Percentiles rank a stretch among this genome's conserved stretches.
These are phyloP conservation scores for Cladosporium velox DNA, from an alignment of 2,329 filamentous ascomycete genomes.

Conservation along the genomic window DNA sequence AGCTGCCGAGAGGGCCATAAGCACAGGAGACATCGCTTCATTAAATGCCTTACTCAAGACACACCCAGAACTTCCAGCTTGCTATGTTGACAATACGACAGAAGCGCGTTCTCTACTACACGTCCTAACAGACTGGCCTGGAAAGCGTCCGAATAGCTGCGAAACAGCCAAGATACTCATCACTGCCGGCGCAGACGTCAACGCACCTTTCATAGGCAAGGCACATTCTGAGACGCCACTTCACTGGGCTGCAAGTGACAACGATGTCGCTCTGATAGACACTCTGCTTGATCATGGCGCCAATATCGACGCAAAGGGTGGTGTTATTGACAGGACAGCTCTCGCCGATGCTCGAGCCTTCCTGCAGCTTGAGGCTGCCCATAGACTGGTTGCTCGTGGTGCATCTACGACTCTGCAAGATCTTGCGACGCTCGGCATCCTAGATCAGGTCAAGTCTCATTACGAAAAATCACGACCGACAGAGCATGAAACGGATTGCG, in stretches of 20 bases:
- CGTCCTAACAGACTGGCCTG: constrained; percentile 6
- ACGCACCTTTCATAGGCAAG: constrained; percentile 10
- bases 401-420: constrained; percentile 8
- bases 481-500: background rate
- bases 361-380: constrained; percentile 3
- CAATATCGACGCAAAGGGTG: background rate
- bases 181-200: constrained; percentile 7
- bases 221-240: constrained; percentile 4
- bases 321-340: constrained; percentile 7
- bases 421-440: background rate
- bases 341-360: constrained; percentile 13
- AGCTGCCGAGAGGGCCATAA: background rate
- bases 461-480: background rate
- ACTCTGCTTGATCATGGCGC: constrained; percentile 3
- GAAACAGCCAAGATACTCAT: background rate
- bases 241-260: constrained; percentile 9
- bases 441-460: background rate
- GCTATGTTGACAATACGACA: background rate
- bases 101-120: constrained; percentile 9
- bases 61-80: background rate
- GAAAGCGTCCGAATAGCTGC: background rate
- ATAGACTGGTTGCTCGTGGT: background rate
- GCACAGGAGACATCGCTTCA: background rate
- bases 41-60: background rate
- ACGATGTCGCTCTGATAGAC: constrained; percentile 3